A percentile compares a stretch with the other conserved stretches of the same genome.
Conservation (phyloP, 495 filamentous ascomycete genomes). For the Aspergillus heteromorphus region DNA sequence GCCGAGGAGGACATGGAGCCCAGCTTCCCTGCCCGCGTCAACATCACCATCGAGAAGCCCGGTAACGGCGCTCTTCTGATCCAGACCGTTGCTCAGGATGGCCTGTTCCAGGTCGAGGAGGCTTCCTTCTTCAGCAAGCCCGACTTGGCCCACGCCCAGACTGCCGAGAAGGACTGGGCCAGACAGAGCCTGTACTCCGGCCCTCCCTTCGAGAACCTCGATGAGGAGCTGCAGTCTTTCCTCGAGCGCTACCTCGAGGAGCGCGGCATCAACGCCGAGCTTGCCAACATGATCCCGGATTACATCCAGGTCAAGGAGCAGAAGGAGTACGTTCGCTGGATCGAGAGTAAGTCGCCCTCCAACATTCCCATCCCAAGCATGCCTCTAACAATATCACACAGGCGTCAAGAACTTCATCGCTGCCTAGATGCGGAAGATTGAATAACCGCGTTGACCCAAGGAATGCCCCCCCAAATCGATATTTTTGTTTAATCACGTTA, state of each 20-base stretch:
- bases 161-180: constrained; percentile 62
- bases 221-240: constrained; percentile 89
- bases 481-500: neutral
- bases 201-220: constrained; percentile 87
- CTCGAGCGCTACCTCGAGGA: constrained; percentile 94
- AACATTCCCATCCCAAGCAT: neutral
- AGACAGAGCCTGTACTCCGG: constrained; percentile 79
- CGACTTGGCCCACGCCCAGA: constrained; percentile 60
- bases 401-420: constrained; percentile 71
- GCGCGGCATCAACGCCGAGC: constrained; percentile 79
- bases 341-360: constrained; percentile 56
- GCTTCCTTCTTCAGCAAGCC: constrained; percentile 78
- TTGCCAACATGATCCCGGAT: constrained; percentile 88
- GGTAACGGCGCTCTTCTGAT: constrained; percentile 76
- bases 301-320: constrained; percentile 99
- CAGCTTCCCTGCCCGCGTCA: constrained; percentile 75
- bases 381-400: constrained; percentile 21
- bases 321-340: constrained; percentile 90
- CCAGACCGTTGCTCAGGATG: constrained; percentile 82
- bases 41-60: constrained; percentile 81
- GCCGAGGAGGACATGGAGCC: constrained; percentile 48
- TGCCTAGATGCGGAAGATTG: constrained; percentile 43
- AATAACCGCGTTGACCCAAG: neutral
- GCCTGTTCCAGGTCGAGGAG: constrained; percentile 83
- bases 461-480: neutral